Evolutionary conservation across 805 yeast species (phyloP), one percentile per base, ranked within the genome.

Genomic region (Scheffersomyces ergatensis): DNA sequence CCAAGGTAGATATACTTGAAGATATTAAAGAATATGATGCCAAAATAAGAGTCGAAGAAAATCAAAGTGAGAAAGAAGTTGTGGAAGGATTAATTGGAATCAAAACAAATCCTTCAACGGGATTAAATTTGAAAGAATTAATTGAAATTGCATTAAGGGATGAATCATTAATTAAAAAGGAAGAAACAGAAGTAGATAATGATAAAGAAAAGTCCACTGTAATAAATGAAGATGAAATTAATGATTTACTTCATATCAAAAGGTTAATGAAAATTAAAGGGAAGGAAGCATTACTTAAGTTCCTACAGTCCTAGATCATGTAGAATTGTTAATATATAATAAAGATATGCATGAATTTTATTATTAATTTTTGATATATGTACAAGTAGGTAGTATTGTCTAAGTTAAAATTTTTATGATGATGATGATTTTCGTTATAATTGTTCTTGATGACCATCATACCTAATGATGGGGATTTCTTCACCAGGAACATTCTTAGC

Each of bases 261-360:
- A 65, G 70, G 50, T 62, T 90, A 38, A 73, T 90, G 59, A 74
- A 78, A 47, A 45, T 76, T 32, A 89, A 85, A 58, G 96, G 96
- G 1, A 75, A 76, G 49, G 87, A 80, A 4, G 74, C 77, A 36
- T 59, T 89, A 33, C 38, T 87, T 47, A 60, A 76, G 33, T 84
- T 88, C 56, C 68, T 89, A 42, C 65, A 65, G 42, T 47, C 58
- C 25, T 47, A 42, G 11, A 23, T 23, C n/a, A n/a, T 23, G 7
- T 23, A 23, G 29, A 11, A 29, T 29, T n/a, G 18, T 29, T 5
- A 29, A 29, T 26, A 8, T 5, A n/a, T n/a, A 5, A 25, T 13
- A 25, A 25, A 9, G 14, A 25, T 9, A 25, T 13, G 11, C 29
- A 25, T 25, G 14, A 14, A 29, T 14, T 29, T 5, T 29, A 29